Conservation (phyloP, 208 protist genomes). For the Trypanosoma brucei region DNA sequence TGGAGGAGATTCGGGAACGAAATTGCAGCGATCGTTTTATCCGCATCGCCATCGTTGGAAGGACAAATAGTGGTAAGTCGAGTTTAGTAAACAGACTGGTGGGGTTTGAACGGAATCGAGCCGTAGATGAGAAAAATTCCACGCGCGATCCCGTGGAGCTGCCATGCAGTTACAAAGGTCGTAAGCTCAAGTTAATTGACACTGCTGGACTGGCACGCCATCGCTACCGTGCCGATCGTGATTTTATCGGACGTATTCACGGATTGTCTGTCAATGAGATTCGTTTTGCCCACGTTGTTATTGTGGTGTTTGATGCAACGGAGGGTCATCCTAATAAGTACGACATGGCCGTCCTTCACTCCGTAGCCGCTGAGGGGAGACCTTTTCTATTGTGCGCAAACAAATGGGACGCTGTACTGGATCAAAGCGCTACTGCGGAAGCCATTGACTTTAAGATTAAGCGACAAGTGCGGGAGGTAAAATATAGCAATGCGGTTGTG, state of each 20-base stretch:
- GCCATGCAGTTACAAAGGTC: conserved; percentile 82
- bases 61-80: conserved; percentile 92
- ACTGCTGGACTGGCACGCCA: conserved; percentile 79
- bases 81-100: conserved; percentile 92
- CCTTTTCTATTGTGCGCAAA: conserved; percentile 88
- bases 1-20: conserved; percentile 85
- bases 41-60: conserved; percentile 88
- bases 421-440: conserved; percentile 84
- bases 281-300: conserved; percentile 80
- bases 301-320: conserved; percentile 90
- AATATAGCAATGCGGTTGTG: conserved; percentile 88
- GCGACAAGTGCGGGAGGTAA: conserved; percentile 85
- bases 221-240: conserved; percentile 72
- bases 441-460: conserved; percentile 93
- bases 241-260: conserved; percentile 82
- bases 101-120: conserved; percentile 84
- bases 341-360: conserved; percentile 88
- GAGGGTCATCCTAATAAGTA: conserved; percentile 91
- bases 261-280: conserved; percentile 74
- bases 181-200: conserved; percentile 87
- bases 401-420: conserved; percentile 91
- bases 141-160: conserved; percentile 91
- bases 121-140: conserved; percentile 79
- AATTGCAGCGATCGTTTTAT: conserved; percentile 82
- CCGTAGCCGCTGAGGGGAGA: conserved; percentile 76